A percentile compares a stretch with the other conserved stretches of the same genome.
These are phyloP conservation scores for Arabis hirsuta DNA, from an alignment of 345 rosid species.

Conservation along the genomic window DNA sequence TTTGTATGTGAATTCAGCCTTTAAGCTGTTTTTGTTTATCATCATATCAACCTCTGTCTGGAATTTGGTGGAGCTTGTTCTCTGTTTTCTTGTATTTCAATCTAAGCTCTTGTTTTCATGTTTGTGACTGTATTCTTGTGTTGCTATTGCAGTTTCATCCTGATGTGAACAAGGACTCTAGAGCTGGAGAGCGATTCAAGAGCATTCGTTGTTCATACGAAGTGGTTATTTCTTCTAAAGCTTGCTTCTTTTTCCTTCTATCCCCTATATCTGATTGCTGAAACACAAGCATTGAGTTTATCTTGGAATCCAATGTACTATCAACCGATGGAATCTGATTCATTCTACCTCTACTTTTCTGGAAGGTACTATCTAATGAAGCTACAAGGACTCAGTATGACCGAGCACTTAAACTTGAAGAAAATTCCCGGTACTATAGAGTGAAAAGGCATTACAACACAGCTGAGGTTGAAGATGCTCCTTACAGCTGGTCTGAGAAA, in stretches of 20 bases:
- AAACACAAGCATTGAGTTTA: not conserved
- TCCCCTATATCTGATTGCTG: not conserved
- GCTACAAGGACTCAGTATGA: conserved; percentile 68
- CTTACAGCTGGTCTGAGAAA: conserved; percentile 65
- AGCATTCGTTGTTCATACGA: conserved; percentile 73
- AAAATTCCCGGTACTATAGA: conserved; percentile 47
- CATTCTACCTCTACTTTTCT: not conserved
- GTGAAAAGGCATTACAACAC: conserved; percentile 43
- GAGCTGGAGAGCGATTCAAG: conserved; percentile 79
- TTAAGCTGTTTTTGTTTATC: not conserved
- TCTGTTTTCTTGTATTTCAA: not conserved
- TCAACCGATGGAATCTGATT: not conserved
- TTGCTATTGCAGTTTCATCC: conserved; percentile 73
- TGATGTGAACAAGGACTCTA: conserved; percentile 77
- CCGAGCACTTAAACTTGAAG: conserved; percentile 52
- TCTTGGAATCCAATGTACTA: not conserved
- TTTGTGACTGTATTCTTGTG: conserved; percentile 27
- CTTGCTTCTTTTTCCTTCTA: conserved; percentile 16
- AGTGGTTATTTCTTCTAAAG: conserved; percentile 50
- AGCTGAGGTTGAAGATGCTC: conserved; percentile 56
- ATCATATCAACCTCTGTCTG: not conserved
- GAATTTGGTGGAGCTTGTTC: not conserved
- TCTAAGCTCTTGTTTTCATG: not conserved
- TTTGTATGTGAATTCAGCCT: not conserved
- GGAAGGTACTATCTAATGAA: conserved; percentile 80